phyloP scores from a whole-genome alignment of 2,329 filamentous ascomycete species.

The Fusarium cyanostomum region DNA sequence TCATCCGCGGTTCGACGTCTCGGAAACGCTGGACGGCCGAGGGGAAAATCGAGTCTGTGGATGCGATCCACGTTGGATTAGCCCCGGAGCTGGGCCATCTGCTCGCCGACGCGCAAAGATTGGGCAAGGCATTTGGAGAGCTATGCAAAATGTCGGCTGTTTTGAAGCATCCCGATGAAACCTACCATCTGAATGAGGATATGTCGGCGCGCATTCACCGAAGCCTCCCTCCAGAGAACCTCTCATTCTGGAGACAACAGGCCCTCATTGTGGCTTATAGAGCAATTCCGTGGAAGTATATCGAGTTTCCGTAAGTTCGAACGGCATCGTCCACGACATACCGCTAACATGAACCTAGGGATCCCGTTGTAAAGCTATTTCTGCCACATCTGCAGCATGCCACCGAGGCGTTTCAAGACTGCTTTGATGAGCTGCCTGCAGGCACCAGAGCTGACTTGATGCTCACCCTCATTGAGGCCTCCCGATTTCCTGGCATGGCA shows the following conservation, averaged over 20 bases:
- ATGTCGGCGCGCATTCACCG: conserved; percentile 24
- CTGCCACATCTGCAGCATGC: conserved; percentile 33
- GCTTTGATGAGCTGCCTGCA: conserved; percentile 21
- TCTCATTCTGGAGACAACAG: conserved; percentile 31
- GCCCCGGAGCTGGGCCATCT: conserved; percentile 13
- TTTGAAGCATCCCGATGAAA: conserved; percentile 21
- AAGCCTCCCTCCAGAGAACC: conserved; percentile 16
- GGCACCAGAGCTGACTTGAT: conserved; percentile 30
- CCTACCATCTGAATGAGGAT: conserved; percentile 31
- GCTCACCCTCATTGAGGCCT: conserved; percentile 38
- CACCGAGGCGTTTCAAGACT: conserved; percentile 23
- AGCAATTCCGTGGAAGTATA: conserved; percentile 37
- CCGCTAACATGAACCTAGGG: conserved; percentile 23
- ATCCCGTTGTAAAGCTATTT: conserved; percentile 23
- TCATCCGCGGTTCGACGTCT: conserved; percentile 30
- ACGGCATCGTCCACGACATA: conserved; percentile 1
- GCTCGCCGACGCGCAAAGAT: conserved; percentile 17
- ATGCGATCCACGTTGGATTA: conserved; percentile 44
- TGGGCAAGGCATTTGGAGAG: conserved; percentile 21
- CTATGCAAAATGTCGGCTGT: conserved; percentile 16
- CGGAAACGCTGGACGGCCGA: conserved; percentile 39
- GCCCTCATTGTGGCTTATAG: conserved; percentile 33
- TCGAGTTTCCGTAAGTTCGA: conserved; percentile 34
- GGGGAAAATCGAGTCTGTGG: conserved; percentile 38
- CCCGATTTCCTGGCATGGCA: conserved; percentile 35